Evolutionary conservation across 140 eudicot species (phyloP).

Genomic region (Bidens hawaiensis): DNA sequence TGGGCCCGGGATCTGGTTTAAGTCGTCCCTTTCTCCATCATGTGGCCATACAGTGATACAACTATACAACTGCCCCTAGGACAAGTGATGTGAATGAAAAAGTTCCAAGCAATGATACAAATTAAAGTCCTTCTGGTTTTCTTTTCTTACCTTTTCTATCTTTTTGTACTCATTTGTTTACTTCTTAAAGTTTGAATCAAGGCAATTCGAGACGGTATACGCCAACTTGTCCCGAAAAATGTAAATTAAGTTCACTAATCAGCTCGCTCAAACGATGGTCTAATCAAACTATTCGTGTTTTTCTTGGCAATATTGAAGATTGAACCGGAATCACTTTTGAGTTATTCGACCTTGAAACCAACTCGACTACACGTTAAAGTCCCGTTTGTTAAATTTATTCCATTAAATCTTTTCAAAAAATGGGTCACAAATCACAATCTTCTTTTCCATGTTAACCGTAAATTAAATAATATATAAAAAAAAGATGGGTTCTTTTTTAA

Average conservation of each 20-base stretch:
- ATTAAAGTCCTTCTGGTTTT: neutral
- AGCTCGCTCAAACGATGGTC: neutral
- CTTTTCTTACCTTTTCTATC: neutral
- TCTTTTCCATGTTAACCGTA: neutral
- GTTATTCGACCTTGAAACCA: neutral
- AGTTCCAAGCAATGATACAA: neutral
- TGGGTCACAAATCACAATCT: neutral
- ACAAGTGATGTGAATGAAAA: neutral
- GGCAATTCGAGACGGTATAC: neutral
- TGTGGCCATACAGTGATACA: conserved; percentile 25
- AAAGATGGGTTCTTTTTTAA: neutral
- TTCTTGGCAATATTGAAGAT: neutral
- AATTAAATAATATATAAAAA: neutral
- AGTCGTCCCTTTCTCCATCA: conserved; percentile 9
- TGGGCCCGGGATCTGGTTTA: conserved; percentile 19
- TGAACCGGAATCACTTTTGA: neutral
- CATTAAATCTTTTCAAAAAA: neutral
- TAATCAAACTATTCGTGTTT: neutral
- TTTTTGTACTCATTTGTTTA: neutral
- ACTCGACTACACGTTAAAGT: neutral
- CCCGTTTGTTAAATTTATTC: neutral
- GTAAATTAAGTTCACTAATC: neutral
- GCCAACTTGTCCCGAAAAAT: neutral
- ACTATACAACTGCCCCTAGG: neutral
- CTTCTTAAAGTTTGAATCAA: neutral